phyloP scores from a whole-genome alignment of 768 basidiomycete species.

The Rhizopogon roseolus region DNA sequence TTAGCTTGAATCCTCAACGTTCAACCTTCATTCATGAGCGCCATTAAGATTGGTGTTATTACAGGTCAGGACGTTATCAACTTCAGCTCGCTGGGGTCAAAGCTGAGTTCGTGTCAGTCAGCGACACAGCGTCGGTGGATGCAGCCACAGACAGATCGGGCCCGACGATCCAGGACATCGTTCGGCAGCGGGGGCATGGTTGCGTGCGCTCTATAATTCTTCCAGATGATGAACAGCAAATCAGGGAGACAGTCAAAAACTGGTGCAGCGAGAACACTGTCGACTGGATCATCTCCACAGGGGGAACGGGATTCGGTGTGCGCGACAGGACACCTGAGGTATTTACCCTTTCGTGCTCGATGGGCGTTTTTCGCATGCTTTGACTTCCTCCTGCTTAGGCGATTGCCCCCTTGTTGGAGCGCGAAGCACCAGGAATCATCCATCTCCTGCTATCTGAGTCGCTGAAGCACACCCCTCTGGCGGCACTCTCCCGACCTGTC shows the following conservation, averaged over 20 bases:
- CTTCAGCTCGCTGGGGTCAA: not conserved
- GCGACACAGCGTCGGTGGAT: constrained; percentile 61
- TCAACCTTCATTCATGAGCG: constrained; percentile 12
- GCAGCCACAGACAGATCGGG: constrained; percentile 58
- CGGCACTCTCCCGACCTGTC: constrained; percentile 78
- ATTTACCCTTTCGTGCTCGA: not conserved
- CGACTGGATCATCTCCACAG: constrained; percentile 78
- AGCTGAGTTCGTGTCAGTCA: constrained; percentile 39
- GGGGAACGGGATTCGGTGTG: constrained; percentile 83
- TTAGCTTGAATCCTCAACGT: not conserved
- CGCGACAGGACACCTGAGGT: constrained; percentile 86
- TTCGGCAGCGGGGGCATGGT: constrained; percentile 34
- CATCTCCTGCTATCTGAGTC: constrained; percentile 69
- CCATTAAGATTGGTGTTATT: constrained; percentile 19
- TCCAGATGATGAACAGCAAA: constrained; percentile 56
- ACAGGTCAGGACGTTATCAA: constrained; percentile 15
- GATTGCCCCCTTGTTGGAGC: constrained; percentile 58
- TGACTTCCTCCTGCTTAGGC: constrained; percentile 35
- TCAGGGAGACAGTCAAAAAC: constrained; percentile 41
- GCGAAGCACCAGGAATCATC: constrained; percentile 65
- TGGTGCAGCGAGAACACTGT: constrained; percentile 44
- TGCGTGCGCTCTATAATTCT: constrained; percentile 44
- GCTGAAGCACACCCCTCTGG: constrained; percentile 69
- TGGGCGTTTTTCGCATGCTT: not conserved
- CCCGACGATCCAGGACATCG: constrained; percentile 50